Base-by-base conservation (phyloP, 2,329 filamentous ascomycete genomes). In the Penicillium psychrosexuale region DNA sequence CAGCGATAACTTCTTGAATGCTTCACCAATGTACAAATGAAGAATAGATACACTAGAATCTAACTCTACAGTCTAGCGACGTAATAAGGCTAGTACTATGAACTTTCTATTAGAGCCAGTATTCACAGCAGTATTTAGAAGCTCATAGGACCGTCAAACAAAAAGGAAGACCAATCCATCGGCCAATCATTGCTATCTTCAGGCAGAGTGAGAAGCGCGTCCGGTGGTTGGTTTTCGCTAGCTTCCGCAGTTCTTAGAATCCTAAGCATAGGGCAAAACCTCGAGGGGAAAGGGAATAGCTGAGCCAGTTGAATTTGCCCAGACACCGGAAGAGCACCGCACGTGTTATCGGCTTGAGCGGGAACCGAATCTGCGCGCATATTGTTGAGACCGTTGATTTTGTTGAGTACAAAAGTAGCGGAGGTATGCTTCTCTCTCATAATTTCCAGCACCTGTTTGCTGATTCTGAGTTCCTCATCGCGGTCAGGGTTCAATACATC, bases 381-480 rank as follows among this genome's bases (percentile, higher is more conserved):
- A 12, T 34, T 52, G 27, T 37, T 13, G 17, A 52, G 28, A 17
- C 13, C 7, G 5, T 34, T 30, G n/a, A 34, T 22, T 12, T 47
- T 52, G 42, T 22, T n/a, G 5, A 31, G 43, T 8, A 45, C 42
- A 30, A 50, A 30, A 9, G 17, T 17, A n/a, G 53, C 48, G 3
- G 55, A 53, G 2, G 48, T 22, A 50, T 58, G 56, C n/a, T 53
- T 58, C 19, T 58, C 53, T 13, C 56, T 40, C 49, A 58, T 56
- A 4, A 22, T 58, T 22, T 43, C 45, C 13, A 58, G 19, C 2
- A 58, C 36, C 7, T 49, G 45, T 5, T 49, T 42, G 24, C 48
- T 38, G 39, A 53, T 53, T 46, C 19, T 46, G 36, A 31, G 22
- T n/a, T 58, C 56, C 9, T 53, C 40, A 1, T 12, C 53, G 9